Conservation (phyloP, 306 rosid species). For the Cercis canadensis region DNA sequence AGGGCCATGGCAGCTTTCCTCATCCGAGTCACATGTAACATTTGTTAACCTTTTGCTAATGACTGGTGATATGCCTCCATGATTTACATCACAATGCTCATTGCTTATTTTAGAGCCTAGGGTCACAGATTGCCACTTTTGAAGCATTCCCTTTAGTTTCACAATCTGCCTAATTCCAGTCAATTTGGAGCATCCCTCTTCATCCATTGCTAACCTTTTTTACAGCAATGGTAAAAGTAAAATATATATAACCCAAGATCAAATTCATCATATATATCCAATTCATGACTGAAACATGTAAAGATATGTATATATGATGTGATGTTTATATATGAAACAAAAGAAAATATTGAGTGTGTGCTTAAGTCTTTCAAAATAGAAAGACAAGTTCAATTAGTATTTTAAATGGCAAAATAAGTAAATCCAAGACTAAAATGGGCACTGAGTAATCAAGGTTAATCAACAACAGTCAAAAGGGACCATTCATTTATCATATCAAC, state of each 20-base stretch:
- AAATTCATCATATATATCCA: slow-evolving; percentile 28
- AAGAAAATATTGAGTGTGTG: not conserved
- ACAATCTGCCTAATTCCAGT: slow-evolving; percentile 76
- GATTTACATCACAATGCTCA: not conserved
- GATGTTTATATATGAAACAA: slow-evolving; percentile 16
- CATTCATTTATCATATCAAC: too few relatives aligned
- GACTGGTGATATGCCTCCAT: slow-evolving; percentile 49
- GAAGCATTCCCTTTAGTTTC: slow-evolving; percentile 71
- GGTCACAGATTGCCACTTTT: slow-evolving; percentile 75
- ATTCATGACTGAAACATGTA: slow-evolving; percentile 38
- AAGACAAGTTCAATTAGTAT: too few relatives aligned
- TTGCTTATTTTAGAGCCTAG: slow-evolving; percentile 38
- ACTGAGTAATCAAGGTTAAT: too few relatives aligned
- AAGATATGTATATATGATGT: not conserved
- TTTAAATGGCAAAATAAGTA: too few relatives aligned
- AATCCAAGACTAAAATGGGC: too few relatives aligned
- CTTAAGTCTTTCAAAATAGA: too few relatives aligned
- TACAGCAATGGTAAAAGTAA: not conserved
- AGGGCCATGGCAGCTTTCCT: slow-evolving; percentile 73
- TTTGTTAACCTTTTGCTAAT: slow-evolving; percentile 63
- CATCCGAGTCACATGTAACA: slow-evolving; percentile 70
- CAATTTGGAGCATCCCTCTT: slow-evolving; percentile 58
- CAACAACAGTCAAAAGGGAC: too few relatives aligned
- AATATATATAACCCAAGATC: slow-evolving; percentile 32
- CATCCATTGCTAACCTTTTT: slow-evolving; percentile 60